Percentiles rank a stretch among this genome's conserved stretches.
phyloP scores from a whole-genome alignment of 2,329 filamentous ascomycete genomes.

The Fusarium globosum region DNA sequence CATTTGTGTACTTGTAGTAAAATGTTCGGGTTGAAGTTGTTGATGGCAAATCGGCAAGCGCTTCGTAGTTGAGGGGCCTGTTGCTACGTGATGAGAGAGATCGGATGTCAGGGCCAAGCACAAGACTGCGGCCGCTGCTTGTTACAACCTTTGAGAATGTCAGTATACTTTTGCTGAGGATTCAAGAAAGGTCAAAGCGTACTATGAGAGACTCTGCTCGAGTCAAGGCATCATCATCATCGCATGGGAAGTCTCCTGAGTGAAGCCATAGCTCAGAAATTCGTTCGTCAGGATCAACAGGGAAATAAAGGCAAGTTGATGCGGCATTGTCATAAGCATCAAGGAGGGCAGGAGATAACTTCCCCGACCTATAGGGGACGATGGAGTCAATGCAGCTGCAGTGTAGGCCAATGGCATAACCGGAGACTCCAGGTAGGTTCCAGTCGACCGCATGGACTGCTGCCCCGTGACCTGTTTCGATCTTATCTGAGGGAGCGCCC shows the following conservation, averaged over 20 bases:
- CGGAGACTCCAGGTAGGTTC: background rate
- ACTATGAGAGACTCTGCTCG: background rate
- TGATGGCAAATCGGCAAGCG: background rate
- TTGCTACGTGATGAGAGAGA: background rate
- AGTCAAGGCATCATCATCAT: too few species aligned
- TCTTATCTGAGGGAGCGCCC: fast-evolving
- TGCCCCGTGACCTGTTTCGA: background rate
- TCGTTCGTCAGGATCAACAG: background rate
- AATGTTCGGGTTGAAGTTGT: background rate
- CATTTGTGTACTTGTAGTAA: fast-evolving
- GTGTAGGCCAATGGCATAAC: background rate
- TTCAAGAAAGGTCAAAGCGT: background rate
- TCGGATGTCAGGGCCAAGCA: background rate
- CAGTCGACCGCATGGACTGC: background rate
- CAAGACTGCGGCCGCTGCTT: background rate
- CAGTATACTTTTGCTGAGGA: background rate
- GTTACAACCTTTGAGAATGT: background rate
- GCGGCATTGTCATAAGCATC: background rate
- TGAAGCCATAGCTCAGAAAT: background rate
- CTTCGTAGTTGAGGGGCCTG: background rate
- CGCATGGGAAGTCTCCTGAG: background rate
- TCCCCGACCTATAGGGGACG: background rate
- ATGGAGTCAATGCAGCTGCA: background rate
- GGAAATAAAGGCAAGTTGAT: background rate
- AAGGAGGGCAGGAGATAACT: background rate